Conservation (phyloP, 345 rosid genomes). For the Lepidium didymum region DNA sequence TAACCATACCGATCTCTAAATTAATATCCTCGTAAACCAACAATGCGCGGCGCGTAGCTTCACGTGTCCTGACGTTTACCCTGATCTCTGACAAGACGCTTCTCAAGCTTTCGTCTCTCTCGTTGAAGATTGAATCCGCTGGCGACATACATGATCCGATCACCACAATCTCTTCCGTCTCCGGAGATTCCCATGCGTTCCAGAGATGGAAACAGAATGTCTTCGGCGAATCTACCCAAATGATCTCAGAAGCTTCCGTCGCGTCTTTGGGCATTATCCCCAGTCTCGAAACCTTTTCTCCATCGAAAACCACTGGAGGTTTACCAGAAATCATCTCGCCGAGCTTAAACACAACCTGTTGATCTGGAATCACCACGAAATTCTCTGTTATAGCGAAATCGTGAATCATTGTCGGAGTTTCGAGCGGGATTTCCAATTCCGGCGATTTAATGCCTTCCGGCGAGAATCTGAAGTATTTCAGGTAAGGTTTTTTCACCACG, state of each 20-base stretch:
- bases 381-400: constrained; percentile 88
- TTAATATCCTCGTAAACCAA: constrained; percentile 45
- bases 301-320: constrained; percentile 83
- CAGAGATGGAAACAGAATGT: constrained; percentile 89
- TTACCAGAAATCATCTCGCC: constrained; percentile 81
- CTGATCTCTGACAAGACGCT: constrained; percentile 74
- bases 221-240: constrained; percentile 73
- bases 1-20: constrained; percentile 95
- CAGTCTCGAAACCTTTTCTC: constrained; percentile 53
- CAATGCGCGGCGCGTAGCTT: constrained; percentile 59
- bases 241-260: constrained; percentile 37
- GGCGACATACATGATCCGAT: constrained; percentile 98
- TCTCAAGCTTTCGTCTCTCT: constrained; percentile 60
- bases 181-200: constrained; percentile 96
- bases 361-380: constrained; percentile 84
- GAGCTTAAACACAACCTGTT: constrained; percentile 87
- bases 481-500: constrained; percentile 61
- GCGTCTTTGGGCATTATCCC: constrained; percentile 72
- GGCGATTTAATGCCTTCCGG: constrained; percentile 59
- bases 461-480: constrained; percentile 65
- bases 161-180: constrained; percentile 71
- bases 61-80: constrained; percentile 68
- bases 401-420: constrained; percentile 91
- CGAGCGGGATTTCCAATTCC: constrained; percentile 60
- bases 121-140: constrained; percentile 90